Percentiles rank a stretch among this genome's conserved stretches.
phyloP scores from a whole-genome alignment of 176 grass and related monocot genomes.

The Oryza longistaminata region DNA sequence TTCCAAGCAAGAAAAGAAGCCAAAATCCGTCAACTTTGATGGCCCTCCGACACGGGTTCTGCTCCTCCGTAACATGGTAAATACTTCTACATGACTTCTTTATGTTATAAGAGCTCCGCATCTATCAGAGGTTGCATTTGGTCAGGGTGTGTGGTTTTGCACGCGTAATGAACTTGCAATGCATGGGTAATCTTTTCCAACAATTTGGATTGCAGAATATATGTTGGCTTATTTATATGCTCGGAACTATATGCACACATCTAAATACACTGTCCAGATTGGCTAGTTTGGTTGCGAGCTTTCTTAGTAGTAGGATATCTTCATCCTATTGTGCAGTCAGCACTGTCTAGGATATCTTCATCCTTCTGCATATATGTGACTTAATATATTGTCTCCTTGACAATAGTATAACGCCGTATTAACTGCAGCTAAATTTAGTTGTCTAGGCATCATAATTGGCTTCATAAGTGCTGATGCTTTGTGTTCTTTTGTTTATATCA shows the following conservation, averaged over 20 bases:
- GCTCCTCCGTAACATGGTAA: constrained; percentile 89
- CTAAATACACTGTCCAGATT: not conserved
- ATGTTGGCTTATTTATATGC: not conserved
- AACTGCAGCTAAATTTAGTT: not conserved
- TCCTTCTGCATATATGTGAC: not conserved
- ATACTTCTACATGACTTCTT: not conserved
- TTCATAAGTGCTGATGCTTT: not conserved
- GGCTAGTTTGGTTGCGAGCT: not conserved
- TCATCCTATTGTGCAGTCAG: not conserved
- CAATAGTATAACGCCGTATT: not conserved
- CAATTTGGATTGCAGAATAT: not conserved
- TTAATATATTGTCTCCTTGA: not conserved
- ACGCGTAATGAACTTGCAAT: not conserved
- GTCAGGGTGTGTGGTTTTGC: not conserved
- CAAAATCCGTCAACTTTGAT: constrained; percentile 69
- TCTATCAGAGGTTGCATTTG: not conserved
- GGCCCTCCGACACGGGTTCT: constrained; percentile 69
- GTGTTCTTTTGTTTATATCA: not conserved
- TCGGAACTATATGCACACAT: not conserved
- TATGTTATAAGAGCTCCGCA: not conserved
- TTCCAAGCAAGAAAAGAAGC: constrained; percentile 62
- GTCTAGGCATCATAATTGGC: constrained; percentile 6
- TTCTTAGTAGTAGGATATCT: not conserved
- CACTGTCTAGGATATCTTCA: not conserved
- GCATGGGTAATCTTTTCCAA: not conserved